Base-by-base conservation (phyloP, 1,139 yeast genomes). In the Diutina ranongensis region DNA sequence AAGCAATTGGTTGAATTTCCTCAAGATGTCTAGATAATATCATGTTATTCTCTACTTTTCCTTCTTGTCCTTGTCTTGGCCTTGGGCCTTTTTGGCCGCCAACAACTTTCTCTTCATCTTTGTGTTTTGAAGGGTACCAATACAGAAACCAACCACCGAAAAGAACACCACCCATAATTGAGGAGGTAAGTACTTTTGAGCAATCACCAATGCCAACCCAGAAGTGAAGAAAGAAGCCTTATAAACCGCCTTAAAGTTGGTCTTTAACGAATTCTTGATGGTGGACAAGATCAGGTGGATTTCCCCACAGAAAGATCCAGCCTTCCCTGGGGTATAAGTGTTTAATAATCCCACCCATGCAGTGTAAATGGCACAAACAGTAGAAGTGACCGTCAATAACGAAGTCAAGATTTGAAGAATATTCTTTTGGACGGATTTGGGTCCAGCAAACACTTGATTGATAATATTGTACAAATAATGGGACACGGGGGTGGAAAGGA, bases 131-230 rank as follows among this genome's bases (percentile, higher is more conserved):
- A 76, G 76, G 3, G 95, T 85, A 16, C 92, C 88, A 51, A 87
- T 65, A 35, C 83, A 59, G 56, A 86, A 86, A 55, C 80, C 84
- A 40, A 86, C 80, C 50, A 82, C 57, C 50, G 80, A 80, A 66
- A 85, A 85, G 64, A 84, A 84, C 2, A 86, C 86, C 8, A 85
- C 87, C 96, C 96, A 87, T 44, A 83, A 72, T 52, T 81, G 80
- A 13, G 87, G 87, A 16, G 77, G 74, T 31, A 87, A 59, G 57
- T 74, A 83, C 48, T 71, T 77, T 59, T 87, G 95, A n/a, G 95
- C 94, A 47, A 83, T 53, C 1, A 78, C 65, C 57, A 84, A 63
- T 5, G 83, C 74, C 16, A 78, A 55, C 12, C 84, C 80, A 33
- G 85, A 78, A 7, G 87, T 74, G 40, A 77, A 57, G 70, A 85